These are phyloP conservation scores for Citrullus mucosospermus DNA, from an alignment of 306 rosid species.

Conservation along the genomic window DNA sequence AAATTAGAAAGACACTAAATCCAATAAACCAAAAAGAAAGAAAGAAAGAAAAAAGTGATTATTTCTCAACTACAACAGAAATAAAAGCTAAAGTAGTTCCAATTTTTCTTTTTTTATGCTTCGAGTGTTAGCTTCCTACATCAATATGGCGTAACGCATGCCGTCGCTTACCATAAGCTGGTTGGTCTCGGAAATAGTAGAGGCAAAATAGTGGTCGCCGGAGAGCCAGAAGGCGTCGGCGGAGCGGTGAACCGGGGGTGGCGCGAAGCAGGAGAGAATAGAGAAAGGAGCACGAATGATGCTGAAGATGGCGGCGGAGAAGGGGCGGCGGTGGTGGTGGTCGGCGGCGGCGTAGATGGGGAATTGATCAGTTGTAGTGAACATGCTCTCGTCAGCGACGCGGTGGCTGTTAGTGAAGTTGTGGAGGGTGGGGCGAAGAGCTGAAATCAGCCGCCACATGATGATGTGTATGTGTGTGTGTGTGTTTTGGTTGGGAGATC, in stretches of 20 bases:
- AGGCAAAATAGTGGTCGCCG: slow-evolving; percentile 24
- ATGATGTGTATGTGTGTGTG: background rate
- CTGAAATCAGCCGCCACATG: background rate
- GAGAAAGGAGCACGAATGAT: slow-evolving; percentile 59
- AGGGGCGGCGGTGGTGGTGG: background rate
- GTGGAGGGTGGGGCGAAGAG: background rate
- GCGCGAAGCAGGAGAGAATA: slow-evolving; percentile 59
- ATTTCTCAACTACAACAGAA: background rate
- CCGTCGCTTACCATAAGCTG: slow-evolving; percentile 90
- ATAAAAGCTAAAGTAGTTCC: background rate
- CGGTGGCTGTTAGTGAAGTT: slow-evolving; percentile 44
- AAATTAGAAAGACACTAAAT: background rate
- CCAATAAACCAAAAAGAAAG: background rate
- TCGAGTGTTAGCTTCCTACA: slow-evolving; percentile 23
- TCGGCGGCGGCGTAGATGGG: background rate
- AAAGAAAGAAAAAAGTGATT: background rate
- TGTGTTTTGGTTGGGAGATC: background rate
- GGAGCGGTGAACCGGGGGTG: slow-evolving; percentile 46
- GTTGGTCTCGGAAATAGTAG: slow-evolving; percentile 66
- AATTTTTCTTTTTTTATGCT: background rate
- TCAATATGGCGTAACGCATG: slow-evolving; percentile 96
- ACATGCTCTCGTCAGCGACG: slow-evolving; percentile 90
- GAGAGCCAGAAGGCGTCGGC: slow-evolving; percentile 63
- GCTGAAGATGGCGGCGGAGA: slow-evolving; percentile 27
- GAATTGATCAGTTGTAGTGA: slow-evolving; percentile 11